Base-by-base conservation (phyloP, 1,139 yeast species). In the Schwanniomyces etchellsii region DNA sequence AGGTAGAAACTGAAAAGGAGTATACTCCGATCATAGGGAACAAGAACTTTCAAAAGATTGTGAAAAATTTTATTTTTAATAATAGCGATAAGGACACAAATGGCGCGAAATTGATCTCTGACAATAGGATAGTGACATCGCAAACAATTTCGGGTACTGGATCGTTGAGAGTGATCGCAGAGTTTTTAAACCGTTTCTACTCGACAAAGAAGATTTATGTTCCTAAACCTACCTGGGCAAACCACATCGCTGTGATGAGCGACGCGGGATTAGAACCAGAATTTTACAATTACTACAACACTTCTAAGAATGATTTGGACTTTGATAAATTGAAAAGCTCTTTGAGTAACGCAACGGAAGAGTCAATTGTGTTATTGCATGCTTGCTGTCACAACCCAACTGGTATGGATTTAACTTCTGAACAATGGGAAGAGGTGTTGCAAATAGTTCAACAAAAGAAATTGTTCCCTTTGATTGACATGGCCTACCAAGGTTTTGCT, bases 311-410 rank as follows among this genome's bases (percentile, higher is more conserved):
- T 50, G 69, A 67, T 30, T 60, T 79, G 47, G 74, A 75, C 44
- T 63, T 71, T 35, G 75, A 63, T 14, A 70, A 69, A 31, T 63
- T 80, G 66, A 60, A 63, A 42, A 36, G 48, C 30, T 62, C 71
- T 21, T 51, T 68, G 32, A 36, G 52, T 20, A 41, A 52, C 16
- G 73, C 74, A 28, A 69, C 64, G 16, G 57, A 64, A 13, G 81
- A 75, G 18, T 68, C 82, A 12, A 73, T 84, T 38, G 79, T 89
- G 22, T 70, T 89, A 38, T 68, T 91, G 40, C 98, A 91, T 56
- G 91, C 96, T 14, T 88, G 97, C 57, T 96, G 97, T 38, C 98
- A 91, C 64, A 91, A 91, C 63, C 98, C 98, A 39, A 91, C 98
- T 20, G 98, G 97, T 42, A 79, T 89, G 57, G 98, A 91, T 61